A percentile compares a stretch with the other conserved stretches of the same genome.
phyloP scores from a whole-genome alignment of 805 yeast species.

The Lachancea meyersii region DNA sequence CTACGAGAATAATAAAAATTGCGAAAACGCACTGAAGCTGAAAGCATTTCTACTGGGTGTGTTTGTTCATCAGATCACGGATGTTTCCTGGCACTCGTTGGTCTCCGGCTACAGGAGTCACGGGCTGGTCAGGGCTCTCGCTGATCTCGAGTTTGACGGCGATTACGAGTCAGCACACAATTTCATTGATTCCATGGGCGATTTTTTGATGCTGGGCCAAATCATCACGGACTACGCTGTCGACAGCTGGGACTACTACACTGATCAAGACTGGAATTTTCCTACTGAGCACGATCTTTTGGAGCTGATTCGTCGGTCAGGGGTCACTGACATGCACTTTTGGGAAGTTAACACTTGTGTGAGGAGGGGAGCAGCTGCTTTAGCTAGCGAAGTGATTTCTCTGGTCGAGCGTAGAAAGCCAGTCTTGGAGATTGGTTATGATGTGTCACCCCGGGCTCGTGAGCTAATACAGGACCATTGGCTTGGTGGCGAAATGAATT shows the following conservation, averaged over 20 bases:
- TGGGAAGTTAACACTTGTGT: conserved; percentile 44
- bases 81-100: conserved; percentile 63
- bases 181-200: conserved; percentile 59
- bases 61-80: conserved; percentile 57
- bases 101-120: conserved; percentile 30
- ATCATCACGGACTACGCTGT: conserved; percentile 20
- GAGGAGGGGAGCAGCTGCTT: conserved; percentile 47
- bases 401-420: conserved; percentile 12
- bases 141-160: conserved; percentile 50
- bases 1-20: conserved; percentile 13
- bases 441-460: conserved; percentile 17
- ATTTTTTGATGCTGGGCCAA: conserved; percentile 43
- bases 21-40: conserved; percentile 30
- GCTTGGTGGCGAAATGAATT: conserved; percentile 26
- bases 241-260: conserved; percentile 19
- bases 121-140: conserved; percentile 49
- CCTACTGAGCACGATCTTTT: conserved; percentile 40
- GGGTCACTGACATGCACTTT: conserved; percentile 31
- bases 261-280: conserved; percentile 35
- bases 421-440: conserved; percentile 14
- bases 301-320: conserved; percentile 35
- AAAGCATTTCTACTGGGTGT: conserved; percentile 55
- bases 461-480: conserved; percentile 23
- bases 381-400: conserved; percentile 39
- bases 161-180: conserved; percentile 45